phyloP scores from a whole-genome alignment of 768 basidiomycete species.

The Tricholoma sp. region DNA sequence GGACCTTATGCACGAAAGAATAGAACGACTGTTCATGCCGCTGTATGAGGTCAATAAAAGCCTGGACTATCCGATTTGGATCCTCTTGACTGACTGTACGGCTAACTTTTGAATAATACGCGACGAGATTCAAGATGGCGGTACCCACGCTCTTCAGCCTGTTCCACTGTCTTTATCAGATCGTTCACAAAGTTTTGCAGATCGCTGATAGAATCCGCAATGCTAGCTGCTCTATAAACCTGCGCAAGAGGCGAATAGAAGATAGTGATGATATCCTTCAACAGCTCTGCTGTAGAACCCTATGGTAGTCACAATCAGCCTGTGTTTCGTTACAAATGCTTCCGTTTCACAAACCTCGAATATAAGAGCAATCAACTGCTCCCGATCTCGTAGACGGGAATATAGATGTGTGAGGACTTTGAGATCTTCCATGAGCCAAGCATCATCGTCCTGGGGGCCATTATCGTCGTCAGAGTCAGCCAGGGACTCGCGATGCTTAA shows the following conservation, averaged over 20 bases:
- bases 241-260: constrained; percentile 96
- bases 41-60: constrained; percentile 88
- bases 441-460: constrained; percentile 90
- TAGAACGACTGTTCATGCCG: constrained; percentile 97
- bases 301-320: constrained; percentile 22
- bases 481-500: constrained; percentile 50
- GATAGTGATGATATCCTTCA: constrained; percentile 98
- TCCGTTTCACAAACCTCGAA: constrained; percentile 66
- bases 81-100: constrained; percentile 73
- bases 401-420: constrained; percentile 75
- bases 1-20: constrained; percentile 96
- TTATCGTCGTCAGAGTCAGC: constrained; percentile 90
- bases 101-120: constrained; percentile 2
- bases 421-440: constrained; percentile 94
- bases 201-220: constrained; percentile 89
- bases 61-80: constrained; percentile 81
- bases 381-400: constrained; percentile 77
- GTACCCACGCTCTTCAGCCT: constrained; percentile 78
- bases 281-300: constrained; percentile 91
- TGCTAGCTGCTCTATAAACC: constrained; percentile 96
- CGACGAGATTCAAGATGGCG: background rate
- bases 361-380: constrained; percentile 87
- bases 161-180: constrained; percentile 90
- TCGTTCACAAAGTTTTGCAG: constrained; percentile 94
- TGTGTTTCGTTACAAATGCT: background rate